A percentile compares a stretch with the other conserved stretches of the same genome.
These are phyloP conservation scores for Annulohypoxylon bovei DNA, from an alignment of 495 filamentous ascomycete species.

Conservation along the genomic window DNA sequence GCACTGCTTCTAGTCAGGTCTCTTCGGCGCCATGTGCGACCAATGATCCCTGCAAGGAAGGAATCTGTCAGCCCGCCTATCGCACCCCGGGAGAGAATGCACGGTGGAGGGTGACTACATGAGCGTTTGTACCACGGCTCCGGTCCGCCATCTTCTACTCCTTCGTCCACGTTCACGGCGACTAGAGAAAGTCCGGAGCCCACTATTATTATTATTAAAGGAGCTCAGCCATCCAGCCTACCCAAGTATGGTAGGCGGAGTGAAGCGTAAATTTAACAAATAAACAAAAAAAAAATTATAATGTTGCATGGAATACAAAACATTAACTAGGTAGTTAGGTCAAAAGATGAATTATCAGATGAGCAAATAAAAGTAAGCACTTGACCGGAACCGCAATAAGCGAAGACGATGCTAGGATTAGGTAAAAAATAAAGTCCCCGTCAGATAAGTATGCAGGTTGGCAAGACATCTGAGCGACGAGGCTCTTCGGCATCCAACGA, in stretches of 20 bases:
- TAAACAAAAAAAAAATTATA: conserved; percentile 9
- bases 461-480: conserved; percentile 28
- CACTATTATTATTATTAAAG: conserved; percentile 6
- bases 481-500: conserved; percentile 37
- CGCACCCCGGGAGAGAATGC: conserved; percentile 20
- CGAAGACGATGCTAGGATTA: conserved; percentile 21
- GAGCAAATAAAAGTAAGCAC: conserved; percentile 16
- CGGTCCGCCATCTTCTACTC: conserved; percentile 8
- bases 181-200: conserved; percentile 14
- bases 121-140: conserved; percentile 19
- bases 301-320: conserved; percentile 11
- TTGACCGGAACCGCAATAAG: conserved; percentile 25
- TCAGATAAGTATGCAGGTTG: conserved; percentile 18
- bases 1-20: conserved; percentile 27
- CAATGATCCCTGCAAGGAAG: conserved; percentile 32
- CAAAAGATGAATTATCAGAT: conserved; percentile 2
- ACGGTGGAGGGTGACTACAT: conserved; percentile 27
- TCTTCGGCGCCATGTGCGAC: conserved; percentile 31
- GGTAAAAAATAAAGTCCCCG: conserved; percentile 3
- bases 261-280: background rate
- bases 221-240: conserved; percentile 7
- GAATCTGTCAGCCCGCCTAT: conserved; percentile 33
- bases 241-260: background rate
- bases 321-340: conserved; percentile 6
- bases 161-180: background rate